phyloP scores from a whole-genome alignment of 768 basidiomycete genomes.

The Agaricus sinodeliciosus region DNA sequence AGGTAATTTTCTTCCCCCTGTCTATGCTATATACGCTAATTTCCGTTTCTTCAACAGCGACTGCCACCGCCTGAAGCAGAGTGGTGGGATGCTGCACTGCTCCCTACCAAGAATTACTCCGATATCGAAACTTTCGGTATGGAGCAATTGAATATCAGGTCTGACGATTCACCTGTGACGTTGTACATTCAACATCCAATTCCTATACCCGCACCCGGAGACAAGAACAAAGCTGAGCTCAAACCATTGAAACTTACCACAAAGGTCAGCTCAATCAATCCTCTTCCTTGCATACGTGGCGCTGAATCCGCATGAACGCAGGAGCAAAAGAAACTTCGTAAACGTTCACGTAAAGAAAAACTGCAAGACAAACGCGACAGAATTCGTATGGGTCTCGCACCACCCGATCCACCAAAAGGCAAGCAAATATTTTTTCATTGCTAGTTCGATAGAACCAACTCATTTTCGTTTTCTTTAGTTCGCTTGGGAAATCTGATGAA shows the following conservation, averaged over 20 bases:
- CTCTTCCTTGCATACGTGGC: neutral
- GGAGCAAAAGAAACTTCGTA: conserved; percentile 98
- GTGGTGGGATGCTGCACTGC: conserved; percentile 93
- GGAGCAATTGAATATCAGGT: conserved; percentile 56
- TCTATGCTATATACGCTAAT: neutral
- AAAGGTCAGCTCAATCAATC: conserved; percentile 44
- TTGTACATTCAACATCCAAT: conserved; percentile 96
- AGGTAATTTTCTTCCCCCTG: conserved; percentile 36
- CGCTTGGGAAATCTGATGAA: conserved; percentile 96
- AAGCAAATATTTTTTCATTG: conserved; percentile 9
- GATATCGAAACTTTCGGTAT: conserved; percentile 55
- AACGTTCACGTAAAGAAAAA: conserved; percentile 80
- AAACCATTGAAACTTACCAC: conserved; percentile 91
- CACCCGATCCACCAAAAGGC: conserved; percentile 96
- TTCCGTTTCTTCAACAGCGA: conserved; percentile 38
- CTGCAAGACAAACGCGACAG: conserved; percentile 93
- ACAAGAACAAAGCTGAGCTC: conserved; percentile 70
- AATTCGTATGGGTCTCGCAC: conserved; percentile 91
- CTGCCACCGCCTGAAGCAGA: conserved; percentile 85
- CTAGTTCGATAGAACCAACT: conserved; percentile 1
- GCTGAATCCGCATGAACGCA: conserved; percentile 13
- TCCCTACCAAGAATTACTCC: conserved; percentile 76
- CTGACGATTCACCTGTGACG: conserved; percentile 68
- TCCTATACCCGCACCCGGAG: conserved; percentile 85
- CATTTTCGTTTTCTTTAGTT: conserved; percentile 38